Conservation (phyloP, 1,284 basidiomycete genomes). For the Golubevia pallescens region DNA sequence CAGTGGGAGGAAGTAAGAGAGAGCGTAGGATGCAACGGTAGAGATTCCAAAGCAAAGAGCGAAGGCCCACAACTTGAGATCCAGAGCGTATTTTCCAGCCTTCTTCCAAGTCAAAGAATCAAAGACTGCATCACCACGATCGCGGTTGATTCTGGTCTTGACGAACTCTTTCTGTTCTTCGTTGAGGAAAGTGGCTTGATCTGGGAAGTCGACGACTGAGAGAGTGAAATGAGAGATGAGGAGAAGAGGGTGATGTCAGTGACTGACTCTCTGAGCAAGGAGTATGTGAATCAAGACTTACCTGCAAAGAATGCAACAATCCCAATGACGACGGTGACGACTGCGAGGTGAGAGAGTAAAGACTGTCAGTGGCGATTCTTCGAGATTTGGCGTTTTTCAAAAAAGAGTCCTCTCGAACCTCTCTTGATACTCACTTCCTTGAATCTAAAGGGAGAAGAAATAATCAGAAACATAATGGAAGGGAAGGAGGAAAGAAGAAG, state of each 20-base stretch:
- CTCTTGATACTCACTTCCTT: no score
- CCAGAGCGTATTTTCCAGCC: slow-evolving; percentile 56
- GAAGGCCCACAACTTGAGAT: slow-evolving; percentile 67
- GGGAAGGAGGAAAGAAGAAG: slow-evolving; percentile 11
- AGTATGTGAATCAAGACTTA: slow-evolving; percentile 1
- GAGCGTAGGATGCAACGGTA: slow-evolving; percentile 24
- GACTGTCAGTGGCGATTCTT: no score
- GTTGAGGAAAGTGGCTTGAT: slow-evolving; percentile 66
- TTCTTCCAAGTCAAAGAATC: slow-evolving; percentile 65
- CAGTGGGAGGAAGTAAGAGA: slow-evolving; percentile 65
- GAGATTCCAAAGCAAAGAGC: slow-evolving; percentile 62
- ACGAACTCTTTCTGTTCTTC: slow-evolving; percentile 64
- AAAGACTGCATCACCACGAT: slow-evolving; percentile 66
- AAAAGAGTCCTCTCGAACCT: no score
- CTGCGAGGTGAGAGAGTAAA: no score
- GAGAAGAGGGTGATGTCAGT: neutral
- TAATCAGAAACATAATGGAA: no score
- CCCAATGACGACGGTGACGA: slow-evolving; percentile 60
- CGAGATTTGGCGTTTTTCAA: no score
- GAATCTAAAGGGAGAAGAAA: no score
- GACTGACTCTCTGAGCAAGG: neutral
- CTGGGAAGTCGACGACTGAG: slow-evolving; percentile 66
- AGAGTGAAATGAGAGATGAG: slow-evolving; percentile 19
- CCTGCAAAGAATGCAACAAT: slow-evolving; percentile 37
- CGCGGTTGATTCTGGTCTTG: slow-evolving; percentile 65